These are phyloP conservation scores for Nymphaea colorata DNA, from an alignment of 164 flowering plant species.

Conservation along the genomic window DNA sequence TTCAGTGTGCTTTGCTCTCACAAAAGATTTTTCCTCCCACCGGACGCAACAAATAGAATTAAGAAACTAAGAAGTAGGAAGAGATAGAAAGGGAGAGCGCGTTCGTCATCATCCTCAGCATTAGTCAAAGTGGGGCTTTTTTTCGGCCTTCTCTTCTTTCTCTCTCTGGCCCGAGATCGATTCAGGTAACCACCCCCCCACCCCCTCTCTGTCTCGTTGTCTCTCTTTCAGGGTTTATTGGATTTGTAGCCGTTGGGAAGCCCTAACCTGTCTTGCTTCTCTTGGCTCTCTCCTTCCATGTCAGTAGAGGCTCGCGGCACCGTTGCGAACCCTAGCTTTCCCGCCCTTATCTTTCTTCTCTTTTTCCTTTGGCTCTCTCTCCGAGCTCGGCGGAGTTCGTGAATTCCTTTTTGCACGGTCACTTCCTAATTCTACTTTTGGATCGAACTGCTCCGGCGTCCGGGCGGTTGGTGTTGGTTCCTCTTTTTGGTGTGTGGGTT, in stretches of 20 bases:
- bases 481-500: not conserved
- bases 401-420: not conserved
- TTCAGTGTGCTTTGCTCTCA: too few relatives aligned
- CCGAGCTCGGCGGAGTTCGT: not conserved
- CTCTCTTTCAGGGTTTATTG: not conserved
- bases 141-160: too few relatives aligned
- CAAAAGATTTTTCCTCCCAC: not conserved
- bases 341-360: not conserved
- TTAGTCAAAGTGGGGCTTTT: not conserved
- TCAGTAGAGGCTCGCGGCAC: not conserved
- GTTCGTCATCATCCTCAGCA: not conserved
- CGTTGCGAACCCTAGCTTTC: not conserved
- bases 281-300: not conserved
- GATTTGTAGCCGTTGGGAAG: not conserved
- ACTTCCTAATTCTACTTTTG: not conserved
- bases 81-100: not conserved
- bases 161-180: not conserved
- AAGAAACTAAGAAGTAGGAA: not conserved
- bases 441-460: not conserved
- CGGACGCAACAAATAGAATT: not conserved
- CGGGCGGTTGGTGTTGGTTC: not conserved
- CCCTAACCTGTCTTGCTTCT: not conserved
- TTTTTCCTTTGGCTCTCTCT: not conserved
- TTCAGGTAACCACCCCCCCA: too few relatives aligned
- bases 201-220: too few relatives aligned